A percentile compares a stretch with the other conserved stretches of the same genome.
Conservation (phyloP, 495 filamentous ascomycete species). For the Lasiosphaeria hispida region DNA sequence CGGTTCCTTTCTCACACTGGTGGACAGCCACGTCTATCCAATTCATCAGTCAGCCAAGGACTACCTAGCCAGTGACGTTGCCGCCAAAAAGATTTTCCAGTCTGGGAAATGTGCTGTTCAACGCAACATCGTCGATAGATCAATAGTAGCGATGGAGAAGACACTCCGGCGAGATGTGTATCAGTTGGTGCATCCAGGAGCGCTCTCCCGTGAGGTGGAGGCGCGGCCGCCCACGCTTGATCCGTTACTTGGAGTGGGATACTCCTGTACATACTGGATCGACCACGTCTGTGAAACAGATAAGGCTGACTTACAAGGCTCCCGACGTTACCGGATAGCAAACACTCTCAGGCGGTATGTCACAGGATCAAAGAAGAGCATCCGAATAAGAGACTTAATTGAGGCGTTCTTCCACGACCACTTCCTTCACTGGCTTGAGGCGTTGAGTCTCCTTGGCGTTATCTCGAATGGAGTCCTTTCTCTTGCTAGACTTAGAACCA, state of each 20-base stretch:
- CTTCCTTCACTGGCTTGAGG: conserved; percentile 9
- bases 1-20: background rate
- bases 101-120: background rate
- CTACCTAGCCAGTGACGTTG: background rate
- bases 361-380: background rate
- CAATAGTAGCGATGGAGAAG: background rate
- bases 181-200: background rate
- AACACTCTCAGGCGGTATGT: conserved; percentile 1
- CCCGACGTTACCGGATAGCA: background rate
- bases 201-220: background rate
- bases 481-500: background rate
- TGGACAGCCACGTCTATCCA: background rate
- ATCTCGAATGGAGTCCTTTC: background rate
- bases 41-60: conserved; percentile 6
- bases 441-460: background rate
- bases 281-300: conserved; percentile 4
- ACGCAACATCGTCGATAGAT: background rate
- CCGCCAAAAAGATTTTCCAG: background rate
- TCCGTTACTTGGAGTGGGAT: background rate
- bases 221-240: background rate
- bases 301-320: background rate
- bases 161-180: conserved; percentile 3
- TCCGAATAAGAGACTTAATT: background rate
- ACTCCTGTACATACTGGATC: conserved; percentile 4
- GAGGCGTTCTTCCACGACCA: conserved; percentile 5